Conservation (phyloP, 805 yeast genomes). For the Pichia cephalocereana region DNA sequence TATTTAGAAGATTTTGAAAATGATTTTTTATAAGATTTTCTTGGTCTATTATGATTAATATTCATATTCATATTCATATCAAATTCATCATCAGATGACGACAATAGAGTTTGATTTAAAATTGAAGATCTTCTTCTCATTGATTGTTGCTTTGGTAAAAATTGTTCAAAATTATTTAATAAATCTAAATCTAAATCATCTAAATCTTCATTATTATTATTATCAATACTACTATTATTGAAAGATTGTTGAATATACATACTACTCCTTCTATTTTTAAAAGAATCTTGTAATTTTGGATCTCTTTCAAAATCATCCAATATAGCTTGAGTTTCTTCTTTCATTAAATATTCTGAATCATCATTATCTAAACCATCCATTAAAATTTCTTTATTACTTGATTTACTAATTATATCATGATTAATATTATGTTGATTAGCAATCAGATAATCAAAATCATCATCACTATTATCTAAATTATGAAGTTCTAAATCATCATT, state of each 20-base stretch:
- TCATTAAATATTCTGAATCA: constrained; percentile 28
- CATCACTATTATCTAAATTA: constrained; percentile 27
- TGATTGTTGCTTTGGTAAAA: constrained; percentile 13
- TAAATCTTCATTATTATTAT: constrained; percentile 26
- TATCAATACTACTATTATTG: constrained; percentile 30
- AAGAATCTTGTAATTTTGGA: background rate
- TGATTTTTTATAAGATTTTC: constrained; percentile 2
- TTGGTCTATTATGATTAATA: constrained; percentile 1
- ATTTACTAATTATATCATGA: constrained; percentile 5
- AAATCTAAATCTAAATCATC: constrained; percentile 22
- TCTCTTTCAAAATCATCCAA: constrained; percentile 29
- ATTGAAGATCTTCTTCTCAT: constrained; percentile 39
- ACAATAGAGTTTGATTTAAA: constrained; percentile 20
- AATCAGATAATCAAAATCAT: constrained; percentile 26
- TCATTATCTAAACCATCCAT: constrained; percentile 4
- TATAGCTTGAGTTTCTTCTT: constrained; percentile 35
- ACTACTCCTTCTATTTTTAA: constrained; percentile 11
- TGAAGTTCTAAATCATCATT: constrained; percentile 29
- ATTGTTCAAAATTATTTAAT: constrained; percentile 12
- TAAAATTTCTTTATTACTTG: constrained; percentile 3
- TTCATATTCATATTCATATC: background rate
- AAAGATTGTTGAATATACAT: constrained; percentile 6
- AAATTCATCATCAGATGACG: constrained; percentile 18
- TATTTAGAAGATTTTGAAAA: background rate
- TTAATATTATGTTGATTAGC: constrained; percentile 9